Evolutionary conservation across 1,284 basidiomycete genomes (phyloP), one percentile per base, ranked within the genome.

Genomic region (Psilocybe mexicana): DNA sequence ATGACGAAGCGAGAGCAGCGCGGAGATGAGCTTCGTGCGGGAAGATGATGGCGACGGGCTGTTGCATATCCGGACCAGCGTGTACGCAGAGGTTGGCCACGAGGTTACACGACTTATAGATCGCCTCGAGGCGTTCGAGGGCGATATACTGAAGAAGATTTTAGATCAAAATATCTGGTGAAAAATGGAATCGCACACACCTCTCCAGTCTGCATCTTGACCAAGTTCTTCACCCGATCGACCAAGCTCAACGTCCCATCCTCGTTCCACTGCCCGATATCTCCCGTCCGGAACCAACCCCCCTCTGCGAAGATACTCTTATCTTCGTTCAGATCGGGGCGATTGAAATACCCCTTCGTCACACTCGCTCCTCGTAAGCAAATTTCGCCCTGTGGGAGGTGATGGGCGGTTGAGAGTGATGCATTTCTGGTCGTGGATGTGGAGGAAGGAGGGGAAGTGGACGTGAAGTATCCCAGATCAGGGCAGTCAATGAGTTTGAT

Each of bases 251-350:
- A 71, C 6, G 93, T 94, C 14, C 93, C 93, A 67, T 96, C 90
- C 1, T 79, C 63, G 70, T 96, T 95, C 92, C 93, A 96, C 73
- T 87, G 88, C 0, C 89, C 90, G 14, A 96, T 85, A 66, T 96
- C 94, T 23, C 94, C 93, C 0, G 93, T 94, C 69, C 90, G 82
- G 70, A 95, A 78, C 90, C 90, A 96, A 1, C 92, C 92, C 62
- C 94, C 93, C 58, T 82, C 80, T 11, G 91, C 89, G 70, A 94
- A 94, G 56, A 93, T 83, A 6, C 69, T 75, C 67, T 81, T 80
- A 74, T 97, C 95, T 50, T 84, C 79, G 70, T 96, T 96, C 47
- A 96, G 76, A 67, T 97, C 94, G 30, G 88, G 86, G 1, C 94
- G 86, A 78, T 96, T 96, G 80, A 85, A 96, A 77, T 94, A 94